Evolutionary conservation across 2,329 filamentous ascomycete species (phyloP).

Genomic region (Claviceps lovelessii): DNA sequence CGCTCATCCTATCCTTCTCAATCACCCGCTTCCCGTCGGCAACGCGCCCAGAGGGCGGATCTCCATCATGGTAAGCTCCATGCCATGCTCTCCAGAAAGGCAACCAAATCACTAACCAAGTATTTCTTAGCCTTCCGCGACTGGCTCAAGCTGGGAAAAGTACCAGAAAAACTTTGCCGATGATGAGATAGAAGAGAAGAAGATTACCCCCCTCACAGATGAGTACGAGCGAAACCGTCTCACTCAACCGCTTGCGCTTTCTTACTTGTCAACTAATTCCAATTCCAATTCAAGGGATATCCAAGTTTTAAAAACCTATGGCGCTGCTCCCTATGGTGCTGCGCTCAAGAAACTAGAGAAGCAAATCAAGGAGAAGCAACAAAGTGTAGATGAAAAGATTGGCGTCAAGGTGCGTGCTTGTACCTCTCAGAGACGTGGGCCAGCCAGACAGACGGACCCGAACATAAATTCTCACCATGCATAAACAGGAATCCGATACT

Average conservation of each 20-base stretch:
- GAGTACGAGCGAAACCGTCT: slow-evolving; percentile 50
- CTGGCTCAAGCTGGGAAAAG: slow-evolving; percentile 93
- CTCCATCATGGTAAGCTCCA: slow-evolving; percentile 27
- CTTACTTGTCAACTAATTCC: slow-evolving; percentile 11
- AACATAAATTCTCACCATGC: slow-evolving; percentile 9
- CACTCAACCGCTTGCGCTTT: neutral
- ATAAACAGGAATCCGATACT: slow-evolving; percentile 81
- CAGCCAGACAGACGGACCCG: neutral
- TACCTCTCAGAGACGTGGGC: neutral
- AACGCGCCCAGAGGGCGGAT: slow-evolving; percentile 16
- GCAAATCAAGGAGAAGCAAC: slow-evolving; percentile 98
- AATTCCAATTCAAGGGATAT: slow-evolving; percentile 57
- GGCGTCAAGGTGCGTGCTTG: slow-evolving; percentile 51
- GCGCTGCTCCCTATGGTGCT: slow-evolving; percentile 85
- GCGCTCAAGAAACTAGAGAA: slow-evolving; percentile 96
- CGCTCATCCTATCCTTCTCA: neutral
- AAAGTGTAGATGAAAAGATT: slow-evolving; percentile 97
- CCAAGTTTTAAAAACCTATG: slow-evolving; percentile 97
- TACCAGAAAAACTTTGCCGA: slow-evolving; percentile 95
- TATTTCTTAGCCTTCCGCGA: slow-evolving; percentile 69
- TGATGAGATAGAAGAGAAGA: slow-evolving; percentile 97
- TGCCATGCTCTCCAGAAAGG: neutral
- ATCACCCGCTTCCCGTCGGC: slow-evolving; percentile 3
- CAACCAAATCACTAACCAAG: slow-evolving; percentile 14
- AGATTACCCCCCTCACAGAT: slow-evolving; percentile 92